These are phyloP conservation scores for Chalara sp. DNA, from an alignment of 2,329 filamentous ascomycete species.

Conservation along the genomic window DNA sequence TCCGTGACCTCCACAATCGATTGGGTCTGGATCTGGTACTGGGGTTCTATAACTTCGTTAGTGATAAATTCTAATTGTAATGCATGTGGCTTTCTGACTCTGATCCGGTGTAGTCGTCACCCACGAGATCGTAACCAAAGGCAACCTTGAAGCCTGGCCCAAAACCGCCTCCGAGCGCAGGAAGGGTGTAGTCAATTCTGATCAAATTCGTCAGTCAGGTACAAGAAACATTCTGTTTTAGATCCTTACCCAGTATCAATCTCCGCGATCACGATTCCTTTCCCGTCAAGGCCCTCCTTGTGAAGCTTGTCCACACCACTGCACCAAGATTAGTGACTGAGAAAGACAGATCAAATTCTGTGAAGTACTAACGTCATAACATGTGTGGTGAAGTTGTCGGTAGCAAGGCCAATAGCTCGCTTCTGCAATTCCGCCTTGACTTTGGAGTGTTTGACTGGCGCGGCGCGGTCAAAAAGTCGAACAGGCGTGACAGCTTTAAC, in stretches of 20 bases:
- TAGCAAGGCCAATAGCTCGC: background rate
- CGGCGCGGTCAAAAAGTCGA: background rate
- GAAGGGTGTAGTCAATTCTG: constrained; percentile 52
- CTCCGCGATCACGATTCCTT: background rate
- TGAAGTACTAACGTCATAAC: background rate
- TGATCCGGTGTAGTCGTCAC: constrained; percentile 32
- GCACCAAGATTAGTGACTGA: background rate
- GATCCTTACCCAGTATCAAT: background rate
- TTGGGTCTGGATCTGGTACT: constrained; percentile 8
- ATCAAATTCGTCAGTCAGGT: background rate
- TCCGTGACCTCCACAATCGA: constrained; percentile 16
- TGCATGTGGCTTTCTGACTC: too few species aligned
- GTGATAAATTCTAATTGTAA: too few species aligned
- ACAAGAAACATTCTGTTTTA: background rate
- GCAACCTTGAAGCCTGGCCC: constrained; percentile 51
- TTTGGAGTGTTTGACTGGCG: background rate
- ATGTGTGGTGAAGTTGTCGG: background rate
- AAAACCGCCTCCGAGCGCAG: constrained; percentile 58
- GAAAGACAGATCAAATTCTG: background rate
- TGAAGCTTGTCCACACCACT: background rate
- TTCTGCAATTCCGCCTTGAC: background rate
- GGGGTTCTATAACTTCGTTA: background rate
- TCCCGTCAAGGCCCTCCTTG: background rate
- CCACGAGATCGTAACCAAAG: constrained; percentile 50
- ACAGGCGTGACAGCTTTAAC: background rate